A percentile compares a stretch with the other conserved stretches of the same genome.
phyloP scores from a whole-genome alignment of 495 filamentous ascomycete genomes.

The Apodospora peruviana region DNA sequence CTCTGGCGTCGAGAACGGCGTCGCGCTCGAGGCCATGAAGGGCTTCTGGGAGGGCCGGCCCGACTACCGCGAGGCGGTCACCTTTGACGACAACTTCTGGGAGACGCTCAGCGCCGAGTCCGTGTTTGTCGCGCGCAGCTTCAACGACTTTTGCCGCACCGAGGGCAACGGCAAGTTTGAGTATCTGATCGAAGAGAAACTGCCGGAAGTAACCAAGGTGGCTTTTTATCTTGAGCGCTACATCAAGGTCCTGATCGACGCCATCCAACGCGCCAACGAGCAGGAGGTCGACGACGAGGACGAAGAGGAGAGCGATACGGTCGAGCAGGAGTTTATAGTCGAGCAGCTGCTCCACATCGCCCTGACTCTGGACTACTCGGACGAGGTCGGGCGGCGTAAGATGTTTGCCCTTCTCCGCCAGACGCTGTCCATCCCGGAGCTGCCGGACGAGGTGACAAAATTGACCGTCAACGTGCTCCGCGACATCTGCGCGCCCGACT shows the following conservation, averaged over 20 bases:
- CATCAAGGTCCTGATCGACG: conserved; percentile 67
- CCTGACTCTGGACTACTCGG: conserved; percentile 84
- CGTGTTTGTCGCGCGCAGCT: conserved; percentile 79
- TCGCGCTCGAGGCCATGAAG: conserved; percentile 86
- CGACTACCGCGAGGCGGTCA: conserved; percentile 77
- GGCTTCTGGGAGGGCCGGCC: conserved; percentile 93
- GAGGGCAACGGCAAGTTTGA: conserved; percentile 67
- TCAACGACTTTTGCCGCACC: conserved; percentile 83
- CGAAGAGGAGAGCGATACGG: conserved; percentile 27
- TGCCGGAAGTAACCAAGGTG: conserved; percentile 88
- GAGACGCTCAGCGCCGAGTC: conserved; percentile 78
- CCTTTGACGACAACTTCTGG: conserved; percentile 85
- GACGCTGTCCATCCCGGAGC: conserved; percentile 73
- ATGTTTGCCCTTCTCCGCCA: conserved; percentile 90
- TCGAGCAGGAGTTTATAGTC: conserved; percentile 63
- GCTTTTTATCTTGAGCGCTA: conserved; percentile 78
- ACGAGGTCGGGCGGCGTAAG: conserved; percentile 89
- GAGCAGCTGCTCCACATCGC: conserved; percentile 93
- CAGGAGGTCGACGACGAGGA: conserved; percentile 38
- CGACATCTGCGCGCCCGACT: conserved; percentile 70
- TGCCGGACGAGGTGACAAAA: conserved; percentile 89
- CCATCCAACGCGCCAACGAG: conserved; percentile 47
- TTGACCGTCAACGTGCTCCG: conserved; percentile 79
- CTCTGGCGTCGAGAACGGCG: conserved; percentile 81
- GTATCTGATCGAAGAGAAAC: conserved; percentile 75